These are phyloP conservation scores for Sporobolomyces pararoseus DNA, from an alignment of 768 basidiomycete genomes.

Conservation along the genomic window DNA sequence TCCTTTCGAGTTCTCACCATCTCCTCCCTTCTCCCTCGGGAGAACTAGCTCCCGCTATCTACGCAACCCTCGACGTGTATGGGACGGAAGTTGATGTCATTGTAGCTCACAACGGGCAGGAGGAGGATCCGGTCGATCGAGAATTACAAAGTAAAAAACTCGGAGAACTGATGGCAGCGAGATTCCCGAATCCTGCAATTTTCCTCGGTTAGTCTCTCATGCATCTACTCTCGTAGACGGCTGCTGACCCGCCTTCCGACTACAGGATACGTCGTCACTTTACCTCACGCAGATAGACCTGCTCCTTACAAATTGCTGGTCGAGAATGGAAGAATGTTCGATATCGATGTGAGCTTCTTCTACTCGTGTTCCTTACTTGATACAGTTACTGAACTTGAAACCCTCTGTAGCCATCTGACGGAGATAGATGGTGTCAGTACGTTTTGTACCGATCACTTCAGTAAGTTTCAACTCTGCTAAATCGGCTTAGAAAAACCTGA, in stretches of 20 bases:
- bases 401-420: constrained; percentile 31
- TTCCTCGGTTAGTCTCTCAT: constrained; percentile 58
- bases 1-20: constrained; percentile 78
- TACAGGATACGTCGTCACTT: constrained; percentile 64
- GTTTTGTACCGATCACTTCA: constrained; percentile 72
- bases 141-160: constrained; percentile 77
- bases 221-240: not conserved
- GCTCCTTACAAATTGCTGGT: constrained; percentile 72
- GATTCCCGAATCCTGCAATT: constrained; percentile 49
- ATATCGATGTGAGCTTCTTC: constrained; percentile 58
- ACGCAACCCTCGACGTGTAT: constrained; percentile 49
- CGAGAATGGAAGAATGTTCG: constrained; percentile 71
- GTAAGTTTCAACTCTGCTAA: constrained; percentile 4
- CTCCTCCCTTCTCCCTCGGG: constrained; percentile 72
- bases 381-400: not conserved
- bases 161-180: constrained; percentile 68
- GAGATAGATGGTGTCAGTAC: constrained; percentile 71
- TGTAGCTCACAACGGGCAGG: constrained; percentile 91
- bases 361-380: no score
- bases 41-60: constrained; percentile 36
- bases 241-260: not conserved
- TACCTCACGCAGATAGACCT: constrained; percentile 62
- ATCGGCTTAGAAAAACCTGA: no score
- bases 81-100: constrained; percentile 74
- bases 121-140: constrained; percentile 83